Percentiles rank a stretch among this genome's conserved stretches.
Evolutionary conservation across 192 early-diverging fungal species (phyloP).

Genomic region (Dispira simplex): DNA sequence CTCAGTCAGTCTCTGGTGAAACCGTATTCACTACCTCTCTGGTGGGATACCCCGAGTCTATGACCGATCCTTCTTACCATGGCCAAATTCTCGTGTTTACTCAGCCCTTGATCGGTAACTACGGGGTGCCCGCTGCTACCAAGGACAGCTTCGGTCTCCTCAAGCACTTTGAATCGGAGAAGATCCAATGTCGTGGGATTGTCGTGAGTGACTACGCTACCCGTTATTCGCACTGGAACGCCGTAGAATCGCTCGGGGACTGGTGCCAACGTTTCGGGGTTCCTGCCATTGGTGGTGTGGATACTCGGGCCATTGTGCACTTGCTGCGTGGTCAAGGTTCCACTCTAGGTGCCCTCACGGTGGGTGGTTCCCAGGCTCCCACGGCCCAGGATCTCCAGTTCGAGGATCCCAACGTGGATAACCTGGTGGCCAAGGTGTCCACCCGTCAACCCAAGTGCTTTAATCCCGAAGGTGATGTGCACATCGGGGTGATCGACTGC

Average conservation of each 20-base stretch:
- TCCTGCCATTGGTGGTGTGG: slow-evolving; percentile 79
- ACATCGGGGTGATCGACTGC: slow-evolving; percentile 73
- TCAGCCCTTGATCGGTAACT: slow-evolving; percentile 94
- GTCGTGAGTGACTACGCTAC: slow-evolving; percentile 85
- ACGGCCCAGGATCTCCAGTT: slow-evolving; percentile 25
- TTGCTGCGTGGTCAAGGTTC: slow-evolving; percentile 73
- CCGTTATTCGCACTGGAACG: slow-evolving; percentile 88
- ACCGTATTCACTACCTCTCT: slow-evolving; percentile 90
- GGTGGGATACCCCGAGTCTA: slow-evolving; percentile 93
- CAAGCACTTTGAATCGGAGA: slow-evolving; percentile 73
- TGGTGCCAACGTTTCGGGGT: slow-evolving; percentile 78
- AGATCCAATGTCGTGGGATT: slow-evolving; percentile 75
- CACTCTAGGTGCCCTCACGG: slow-evolving; percentile 60
- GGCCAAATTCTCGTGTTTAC: slow-evolving; percentile 95
- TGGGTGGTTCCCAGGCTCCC: slow-evolving; percentile 39
- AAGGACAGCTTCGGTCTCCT: slow-evolving; percentile 70
- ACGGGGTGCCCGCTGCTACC: slow-evolving; percentile 67
- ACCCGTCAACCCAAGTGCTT: slow-evolving; percentile 46
- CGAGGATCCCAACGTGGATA: slow-evolving; percentile 55
- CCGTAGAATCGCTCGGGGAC: slow-evolving; percentile 71
- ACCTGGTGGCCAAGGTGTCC: slow-evolving; percentile 71
- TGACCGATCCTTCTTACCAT: slow-evolving; percentile 95
- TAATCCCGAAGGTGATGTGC: slow-evolving; percentile 62
- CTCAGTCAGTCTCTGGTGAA: slow-evolving; percentile 59
- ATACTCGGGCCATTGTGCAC: slow-evolving; percentile 81